Evolutionary conservation across 352 stramenopile species (phyloP), one percentile per base, ranked within the genome.

Genomic region (Blastocystis sp.): DNA sequence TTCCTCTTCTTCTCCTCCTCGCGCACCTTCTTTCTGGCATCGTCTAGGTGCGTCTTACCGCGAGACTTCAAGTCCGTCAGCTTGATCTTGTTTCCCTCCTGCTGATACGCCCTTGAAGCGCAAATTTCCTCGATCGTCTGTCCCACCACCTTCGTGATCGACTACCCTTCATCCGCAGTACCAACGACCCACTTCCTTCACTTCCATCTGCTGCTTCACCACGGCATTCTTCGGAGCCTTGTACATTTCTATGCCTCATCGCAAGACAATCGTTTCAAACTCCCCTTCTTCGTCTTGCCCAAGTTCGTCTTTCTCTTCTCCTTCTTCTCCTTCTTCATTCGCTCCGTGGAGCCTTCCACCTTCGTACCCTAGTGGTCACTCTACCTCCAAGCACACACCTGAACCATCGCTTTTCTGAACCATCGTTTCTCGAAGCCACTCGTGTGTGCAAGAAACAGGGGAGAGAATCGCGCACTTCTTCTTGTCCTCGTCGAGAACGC

Each of bases 71-170:
- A 42, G 61, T 88, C 78, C 0, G 78, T 66, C 17, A 88, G 48
- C 54, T 88, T 88, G 34, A 88, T 88, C 52, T 88, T 88, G 68
- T 88, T 79, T 66, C 57, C 78, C 21, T 79, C 68, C 59, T 88
- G 78, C n/a, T 76, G 68, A 42, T 69, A 54, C 7, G 78, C 78
- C 66, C 78, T 88, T 2, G 64, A 88, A 28, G 78, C 78, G 60
- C 64, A 76, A n/a, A 65, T 54, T 11, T 76, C 64, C 45, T 88
- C 78, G 42, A 88, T 88, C 19, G 64, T 88, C 60, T 88, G 42
- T 24, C 78, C 78, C 45, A 88, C 57, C 40, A 79, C 78, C 45
- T 88, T 88, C 24, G 78, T 88, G 4, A 88, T 84, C 0, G 74
- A 62, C 74, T 84, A 84, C 9, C 38, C 28, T 24, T 71, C n/a